Percentiles rank a stretch among this genome's conserved stretches.
Evolutionary conservation across 2,329 filamentous ascomycete genomes (phyloP).

Genomic region (Plectosphaerella sp.): DNA sequence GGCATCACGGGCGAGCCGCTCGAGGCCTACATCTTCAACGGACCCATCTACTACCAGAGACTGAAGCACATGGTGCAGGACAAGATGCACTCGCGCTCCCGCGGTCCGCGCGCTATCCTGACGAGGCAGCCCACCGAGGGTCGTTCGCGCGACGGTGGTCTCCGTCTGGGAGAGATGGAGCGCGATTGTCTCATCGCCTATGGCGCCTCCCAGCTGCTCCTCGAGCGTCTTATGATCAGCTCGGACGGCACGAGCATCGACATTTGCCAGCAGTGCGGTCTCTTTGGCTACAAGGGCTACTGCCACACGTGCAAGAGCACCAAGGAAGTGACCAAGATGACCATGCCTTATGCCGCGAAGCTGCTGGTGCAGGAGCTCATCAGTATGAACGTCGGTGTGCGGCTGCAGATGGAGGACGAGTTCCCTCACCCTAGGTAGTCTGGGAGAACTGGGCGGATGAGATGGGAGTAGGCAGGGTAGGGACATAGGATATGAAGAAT

Average conservation of each 20-base stretch:
- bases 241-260: slow-evolving; percentile 89
- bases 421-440: slow-evolving; percentile 64
- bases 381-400: slow-evolving; percentile 97
- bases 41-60: slow-evolving; percentile 98
- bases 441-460: not conserved
- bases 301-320: slow-evolving; percentile 90
- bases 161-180: slow-evolving; percentile 97
- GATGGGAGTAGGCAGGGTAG: too few species aligned
- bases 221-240: slow-evolving; percentile 92
- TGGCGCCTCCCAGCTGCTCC: slow-evolving; percentile 83
- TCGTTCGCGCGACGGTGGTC: slow-evolving; percentile 84
- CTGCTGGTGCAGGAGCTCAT: slow-evolving; percentile 91
- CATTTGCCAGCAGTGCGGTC: slow-evolving; percentile 87
- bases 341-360: slow-evolving; percentile 96
- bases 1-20: slow-evolving; percentile 93
- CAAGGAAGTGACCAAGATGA: slow-evolving; percentile 83
- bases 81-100: slow-evolving; percentile 96
- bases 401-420: slow-evolving; percentile 87
- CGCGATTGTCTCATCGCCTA: slow-evolving; percentile 97
- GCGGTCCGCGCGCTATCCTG: slow-evolving; percentile 84
- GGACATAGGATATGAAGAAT: too few species aligned
- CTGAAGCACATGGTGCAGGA: slow-evolving; percentile 99
- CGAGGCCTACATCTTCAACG: slow-evolving; percentile 96
- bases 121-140: slow-evolving; percentile 96
- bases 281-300: slow-evolving; percentile 94